These are phyloP conservation scores for Xanthoconium separans DNA, from an alignment of 1,284 basidiomycete genomes.

Conservation along the genomic window DNA sequence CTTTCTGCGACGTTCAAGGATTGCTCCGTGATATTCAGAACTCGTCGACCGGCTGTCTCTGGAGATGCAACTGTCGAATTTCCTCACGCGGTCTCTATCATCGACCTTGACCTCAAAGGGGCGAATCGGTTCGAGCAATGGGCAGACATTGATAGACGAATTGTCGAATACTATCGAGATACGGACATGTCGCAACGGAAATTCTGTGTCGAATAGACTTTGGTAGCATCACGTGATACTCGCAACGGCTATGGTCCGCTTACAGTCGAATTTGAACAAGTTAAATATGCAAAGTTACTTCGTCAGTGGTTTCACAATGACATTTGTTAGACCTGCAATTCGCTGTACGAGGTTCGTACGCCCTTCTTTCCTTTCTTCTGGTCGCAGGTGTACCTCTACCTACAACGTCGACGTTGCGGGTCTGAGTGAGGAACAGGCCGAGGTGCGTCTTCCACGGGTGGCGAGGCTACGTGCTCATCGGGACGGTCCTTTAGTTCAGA, in stretches of 20 bases:
- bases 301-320: not conserved
- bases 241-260: too few species aligned
- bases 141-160: constrained; percentile 70
- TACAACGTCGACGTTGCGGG: constrained; percentile 81
- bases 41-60: constrained; percentile 29
- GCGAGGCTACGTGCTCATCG: not conserved
- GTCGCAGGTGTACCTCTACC: constrained; percentile 40
- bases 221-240: constrained; percentile 17
- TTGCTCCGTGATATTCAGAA: constrained; percentile 81
- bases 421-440: constrained; percentile 80
- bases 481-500: constrained; percentile 58
- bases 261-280: too few species aligned
- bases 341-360: constrained; percentile 3
- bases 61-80: constrained; percentile 3
- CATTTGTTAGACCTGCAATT: constrained; percentile 6
- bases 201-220: constrained; percentile 39
- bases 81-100: constrained; percentile 57
- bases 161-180: constrained; percentile 52
- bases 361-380: not conserved
- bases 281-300: too few species aligned
- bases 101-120: constrained; percentile 87
- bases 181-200: constrained; percentile 27
- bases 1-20: constrained; percentile 96
- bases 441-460: constrained; percentile 48
- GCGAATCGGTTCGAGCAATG: constrained; percentile 68